Evolutionary conservation across 1,284 basidiomycete species (phyloP).

Genomic region (Laetiporus sulphureus): DNA sequence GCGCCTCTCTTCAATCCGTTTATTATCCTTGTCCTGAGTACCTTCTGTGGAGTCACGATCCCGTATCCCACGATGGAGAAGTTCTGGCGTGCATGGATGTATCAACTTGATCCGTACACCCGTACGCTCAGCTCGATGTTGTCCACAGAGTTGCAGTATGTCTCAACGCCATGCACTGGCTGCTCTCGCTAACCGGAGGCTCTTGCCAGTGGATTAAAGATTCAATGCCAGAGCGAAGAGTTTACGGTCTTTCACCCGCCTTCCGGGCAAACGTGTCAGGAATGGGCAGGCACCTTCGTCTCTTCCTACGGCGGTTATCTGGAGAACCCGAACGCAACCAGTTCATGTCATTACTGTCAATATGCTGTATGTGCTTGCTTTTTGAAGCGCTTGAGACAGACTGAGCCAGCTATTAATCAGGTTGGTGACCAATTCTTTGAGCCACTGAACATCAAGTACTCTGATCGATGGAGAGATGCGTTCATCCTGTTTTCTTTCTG

Average conservation of each 20-base stretch:
- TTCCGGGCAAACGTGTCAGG: constrained; percentile 62
- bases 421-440: constrained; percentile 67
- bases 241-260: constrained; percentile 70
- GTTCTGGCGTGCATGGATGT: constrained; percentile 79
- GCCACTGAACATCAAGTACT: constrained; percentile 65
- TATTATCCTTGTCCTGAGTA: constrained; percentile 57
- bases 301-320: constrained; percentile 69
- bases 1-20: constrained; percentile 82
- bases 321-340: constrained; percentile 59
- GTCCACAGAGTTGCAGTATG: constrained; percentile 73
- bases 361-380: constrained; percentile 33
- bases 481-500: constrained; percentile 67
- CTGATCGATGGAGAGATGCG: constrained; percentile 65
- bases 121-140: constrained; percentile 71
- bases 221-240: constrained; percentile 64
- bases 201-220: constrained; percentile 46
- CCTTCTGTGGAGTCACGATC: constrained; percentile 81
- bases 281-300: constrained; percentile 70
- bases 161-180: constrained; percentile 6
- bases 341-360: constrained; percentile 68
- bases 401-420: constrained; percentile 14
- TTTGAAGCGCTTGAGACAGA: not conserved
- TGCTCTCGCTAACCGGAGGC: constrained; percentile 5
- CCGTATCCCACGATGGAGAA: constrained; percentile 59
- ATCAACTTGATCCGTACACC: constrained; percentile 66